Evolutionary conservation across 805 yeast genomes (phyloP).

Genomic region (Isabelozyma rhagii): DNA sequence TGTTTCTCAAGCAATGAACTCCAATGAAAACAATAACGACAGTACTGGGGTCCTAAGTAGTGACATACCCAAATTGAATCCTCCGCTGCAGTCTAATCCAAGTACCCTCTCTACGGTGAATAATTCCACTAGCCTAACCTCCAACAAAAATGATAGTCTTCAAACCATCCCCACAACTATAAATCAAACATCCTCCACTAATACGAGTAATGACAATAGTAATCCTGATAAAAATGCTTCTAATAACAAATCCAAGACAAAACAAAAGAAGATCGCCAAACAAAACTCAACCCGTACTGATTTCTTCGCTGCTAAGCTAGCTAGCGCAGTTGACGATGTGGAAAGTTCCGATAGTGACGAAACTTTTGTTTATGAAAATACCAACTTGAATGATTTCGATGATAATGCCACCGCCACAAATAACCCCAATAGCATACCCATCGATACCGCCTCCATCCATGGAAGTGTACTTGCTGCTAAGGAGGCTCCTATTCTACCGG

Average conservation of each 20-base stretch:
- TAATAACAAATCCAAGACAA: slow-evolving; percentile 15
- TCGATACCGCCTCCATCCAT: slow-evolving; percentile 1
- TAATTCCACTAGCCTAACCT: not conserved
- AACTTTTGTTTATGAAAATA: slow-evolving; percentile 87
- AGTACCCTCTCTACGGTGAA: not conserved
- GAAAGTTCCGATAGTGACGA: slow-evolving; percentile 89
- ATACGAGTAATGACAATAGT: not conserved
- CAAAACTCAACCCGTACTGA: slow-evolving; percentile 79
- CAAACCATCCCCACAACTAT: not conserved
- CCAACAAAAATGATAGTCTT: not conserved
- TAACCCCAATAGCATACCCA: slow-evolving; percentile 1
- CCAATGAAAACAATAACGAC: not conserved
- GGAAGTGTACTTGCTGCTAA: slow-evolving; percentile 1
- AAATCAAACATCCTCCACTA: not conserved
- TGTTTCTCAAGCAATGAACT: not conserved
- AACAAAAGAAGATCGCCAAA: slow-evolving; percentile 30
- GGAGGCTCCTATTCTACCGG: slow-evolving; percentile 5
- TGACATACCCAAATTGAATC: not conserved
- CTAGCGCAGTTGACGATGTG: slow-evolving; percentile 89
- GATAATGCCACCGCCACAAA: slow-evolving; percentile 2
- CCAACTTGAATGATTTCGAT: slow-evolving; percentile 23
- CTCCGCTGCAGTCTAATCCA: not conserved
- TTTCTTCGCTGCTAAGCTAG: slow-evolving; percentile 90
- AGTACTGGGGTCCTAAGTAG: not conserved
- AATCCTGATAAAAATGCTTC: slow-evolving; percentile 1